Evolutionary conservation across 164 flowering plant species (phyloP).

Genomic region (Chimonanthus praecox): DNA sequence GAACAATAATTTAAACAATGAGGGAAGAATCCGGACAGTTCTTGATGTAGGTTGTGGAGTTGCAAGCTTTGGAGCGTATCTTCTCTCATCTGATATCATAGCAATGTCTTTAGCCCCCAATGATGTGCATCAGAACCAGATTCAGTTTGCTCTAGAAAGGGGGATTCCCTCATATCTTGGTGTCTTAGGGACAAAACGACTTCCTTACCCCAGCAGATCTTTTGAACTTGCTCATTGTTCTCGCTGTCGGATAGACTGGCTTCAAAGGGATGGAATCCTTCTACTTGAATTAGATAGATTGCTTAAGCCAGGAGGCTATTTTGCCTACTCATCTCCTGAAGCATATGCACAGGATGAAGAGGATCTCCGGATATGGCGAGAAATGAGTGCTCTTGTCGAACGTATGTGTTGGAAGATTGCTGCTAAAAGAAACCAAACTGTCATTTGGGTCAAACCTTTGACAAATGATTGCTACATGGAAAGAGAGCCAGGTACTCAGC

Average conservation of each 20-base stretch:
- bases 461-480: conserved; percentile 78
- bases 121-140: conserved; percentile 92
- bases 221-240: conserved; percentile 96
- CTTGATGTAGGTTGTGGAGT: conserved; percentile 96
- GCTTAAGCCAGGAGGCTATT: conserved; percentile 92
- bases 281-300: conserved; percentile 89
- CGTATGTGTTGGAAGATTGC: conserved; percentile 95
- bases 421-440: conserved; percentile 71
- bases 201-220: conserved; percentile 92
- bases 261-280: conserved; percentile 85
- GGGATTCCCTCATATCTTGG: conserved; percentile 94
- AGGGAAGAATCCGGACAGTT: conserved; percentile 67
- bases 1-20: conserved; percentile 57
- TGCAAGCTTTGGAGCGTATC: conserved; percentile 92
- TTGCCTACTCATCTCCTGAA: conserved; percentile 94
- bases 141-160: conserved; percentile 94
- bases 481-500: conserved; percentile 70
- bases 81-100: conserved; percentile 63
- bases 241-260: conserved; percentile 94
- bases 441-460: conserved; percentile 82
- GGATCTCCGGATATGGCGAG: conserved; percentile 74
- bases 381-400: conserved; percentile 85
- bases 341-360: conserved; percentile 96
- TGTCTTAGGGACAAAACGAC: conserved; percentile 81
- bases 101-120: conserved; percentile 93